A percentile compares a stretch with the other conserved stretches of the same genome.
phyloP scores from a whole-genome alignment of 2,329 filamentous ascomycete genomes.

The Colletotrichum filicis region DNA sequence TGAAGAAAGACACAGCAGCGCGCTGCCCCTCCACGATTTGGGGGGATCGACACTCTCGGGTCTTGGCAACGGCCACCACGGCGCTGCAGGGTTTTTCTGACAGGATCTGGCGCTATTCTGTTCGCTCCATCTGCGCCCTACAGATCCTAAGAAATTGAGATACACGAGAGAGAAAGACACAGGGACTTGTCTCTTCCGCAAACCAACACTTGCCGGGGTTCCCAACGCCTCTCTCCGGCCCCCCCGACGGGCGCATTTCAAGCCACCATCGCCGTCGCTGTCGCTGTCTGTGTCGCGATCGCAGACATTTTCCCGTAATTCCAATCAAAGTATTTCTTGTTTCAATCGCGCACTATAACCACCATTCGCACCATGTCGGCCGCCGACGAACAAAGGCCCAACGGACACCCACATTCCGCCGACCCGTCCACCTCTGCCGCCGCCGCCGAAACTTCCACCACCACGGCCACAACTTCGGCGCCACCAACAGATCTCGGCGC shows the following conservation, averaged over 20 bases:
- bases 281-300: background rate
- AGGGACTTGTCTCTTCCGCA: background rate
- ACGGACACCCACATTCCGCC: constrained; percentile 23
- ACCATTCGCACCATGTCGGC: constrained; percentile 11
- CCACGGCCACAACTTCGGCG: background rate
- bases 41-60: constrained; percentile 12
- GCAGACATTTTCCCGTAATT: background rate
- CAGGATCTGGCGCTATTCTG: constrained; percentile 20
- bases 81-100: constrained; percentile 21
- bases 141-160: no score
- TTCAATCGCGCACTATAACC: background rate
- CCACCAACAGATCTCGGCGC: background rate
- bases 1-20: background rate
- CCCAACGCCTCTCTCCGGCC: background rate
- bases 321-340: background rate
- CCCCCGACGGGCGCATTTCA: background rate
- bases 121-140: background rate
- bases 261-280: background rate
- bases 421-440: background rate
- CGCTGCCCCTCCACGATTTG: constrained; percentile 5
- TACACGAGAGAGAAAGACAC: background rate
- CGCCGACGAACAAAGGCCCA: constrained; percentile 27
- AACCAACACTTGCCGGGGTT: background rate
- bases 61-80: constrained; percentile 32
- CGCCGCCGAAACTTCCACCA: constrained; percentile 11